Evolutionary conservation across 2,329 filamentous ascomycete species (phyloP).

Genomic region (Aspergillus clavatus): DNA sequence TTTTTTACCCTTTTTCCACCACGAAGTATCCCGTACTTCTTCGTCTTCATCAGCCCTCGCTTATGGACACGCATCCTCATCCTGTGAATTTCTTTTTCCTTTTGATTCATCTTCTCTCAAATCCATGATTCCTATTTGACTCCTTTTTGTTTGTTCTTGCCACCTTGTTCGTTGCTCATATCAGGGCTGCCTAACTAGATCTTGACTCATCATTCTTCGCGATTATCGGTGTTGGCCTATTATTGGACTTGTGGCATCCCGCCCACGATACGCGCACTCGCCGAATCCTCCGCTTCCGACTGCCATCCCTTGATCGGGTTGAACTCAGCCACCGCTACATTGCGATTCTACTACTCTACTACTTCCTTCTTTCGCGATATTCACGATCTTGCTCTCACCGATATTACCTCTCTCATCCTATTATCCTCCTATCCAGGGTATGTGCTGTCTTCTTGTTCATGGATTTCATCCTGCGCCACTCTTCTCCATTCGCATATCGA

Average conservation of each 20-base stretch:
- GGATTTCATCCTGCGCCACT: no score
- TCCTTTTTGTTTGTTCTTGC: conserved; percentile 1
- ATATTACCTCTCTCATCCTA: no score
- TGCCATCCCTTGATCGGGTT: conserved; percentile 1
- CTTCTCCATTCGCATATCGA: no score
- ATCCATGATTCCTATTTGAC: not conserved
- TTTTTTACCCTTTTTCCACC: conserved; percentile 2
- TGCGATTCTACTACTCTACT: not conserved
- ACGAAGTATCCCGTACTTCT: no score
- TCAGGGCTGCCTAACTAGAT: conserved; percentile 14
- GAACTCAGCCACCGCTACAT: conserved; percentile 1
- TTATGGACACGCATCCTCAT: conserved; percentile 18
- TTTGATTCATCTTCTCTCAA: conserved; percentile 3
- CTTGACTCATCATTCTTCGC: conserved; percentile 13
- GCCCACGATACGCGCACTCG: conserved; percentile 18
- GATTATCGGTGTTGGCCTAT: conserved; percentile 14
- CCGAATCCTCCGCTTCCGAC: conserved; percentile 16
- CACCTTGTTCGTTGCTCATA: conserved; percentile 1
- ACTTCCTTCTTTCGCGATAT: no score
- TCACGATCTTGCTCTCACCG: no score
- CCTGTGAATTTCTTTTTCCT: not conserved
- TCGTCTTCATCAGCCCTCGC: no score
- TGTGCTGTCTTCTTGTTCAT: no score
- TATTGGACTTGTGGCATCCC: conserved; percentile 16
- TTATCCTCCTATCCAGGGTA: no score